Evolutionary conservation across 805 yeast species (phyloP).

Genomic region (Schwanniomyces yamadae): DNA sequence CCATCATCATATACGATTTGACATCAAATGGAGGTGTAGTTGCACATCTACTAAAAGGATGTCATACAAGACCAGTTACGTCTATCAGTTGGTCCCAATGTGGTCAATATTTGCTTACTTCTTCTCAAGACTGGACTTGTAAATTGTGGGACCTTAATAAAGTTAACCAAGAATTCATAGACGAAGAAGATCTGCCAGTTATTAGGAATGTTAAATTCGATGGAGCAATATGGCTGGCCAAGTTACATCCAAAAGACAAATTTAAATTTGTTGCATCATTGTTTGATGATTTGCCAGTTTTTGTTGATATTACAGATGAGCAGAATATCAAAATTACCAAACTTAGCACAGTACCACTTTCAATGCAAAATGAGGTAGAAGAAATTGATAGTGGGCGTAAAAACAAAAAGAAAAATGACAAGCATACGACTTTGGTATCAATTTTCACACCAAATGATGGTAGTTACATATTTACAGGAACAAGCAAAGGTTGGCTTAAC

Average conservation of each 20-base stretch:
- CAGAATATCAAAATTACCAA: constrained; percentile 16
- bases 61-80: constrained; percentile 73
- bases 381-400: constrained; percentile 13
- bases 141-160: constrained; percentile 72
- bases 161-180: constrained; percentile 21
- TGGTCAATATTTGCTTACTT: constrained; percentile 66
- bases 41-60: constrained; percentile 45
- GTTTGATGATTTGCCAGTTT: constrained; percentile 59
- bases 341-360: constrained; percentile 18
- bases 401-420: constrained; percentile 20
- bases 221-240: constrained; percentile 73
- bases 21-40: constrained; percentile 61
- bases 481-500: constrained; percentile 75
- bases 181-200: constrained; percentile 26
- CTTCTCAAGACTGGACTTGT: constrained; percentile 81
- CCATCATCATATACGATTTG: constrained; percentile 69
- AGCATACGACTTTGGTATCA: constrained; percentile 49
- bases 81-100: constrained; percentile 72
- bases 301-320: constrained; percentile 40
- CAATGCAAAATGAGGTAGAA: constrained; percentile 12
- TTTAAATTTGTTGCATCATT: constrained; percentile 59
- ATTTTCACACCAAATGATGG: constrained; percentile 52
- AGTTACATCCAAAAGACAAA: constrained; percentile 49
- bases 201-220: constrained; percentile 52
- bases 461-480: constrained; percentile 64